Evolutionary conservation across 257 asterid genomes (phyloP), one percentile per base, ranked within the genome.

Genomic region (Linderniella brevidens): DNA sequence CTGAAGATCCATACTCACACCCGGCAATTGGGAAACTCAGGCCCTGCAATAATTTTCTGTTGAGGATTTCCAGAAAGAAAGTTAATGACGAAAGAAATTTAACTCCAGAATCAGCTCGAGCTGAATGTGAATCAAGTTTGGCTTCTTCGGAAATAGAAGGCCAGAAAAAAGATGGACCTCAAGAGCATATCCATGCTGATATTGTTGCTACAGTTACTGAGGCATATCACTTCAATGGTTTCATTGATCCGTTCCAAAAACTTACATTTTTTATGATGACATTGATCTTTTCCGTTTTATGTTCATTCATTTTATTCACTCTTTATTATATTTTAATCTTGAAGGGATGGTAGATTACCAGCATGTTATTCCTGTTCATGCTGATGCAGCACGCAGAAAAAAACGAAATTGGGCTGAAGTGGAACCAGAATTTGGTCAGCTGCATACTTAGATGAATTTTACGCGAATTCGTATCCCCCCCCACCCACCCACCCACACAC

Each of bases 1-100:
- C 98, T 38, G 98, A 85, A 72, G 98, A 88, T 72, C 95, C 95
- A 13, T 84, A 76, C 64, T 80, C 93, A 46, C 94, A 88, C 67
- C 95, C 95, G 16, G 77, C 76, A 29, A 72, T 76, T 35, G 98
- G 94, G 52, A 77, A 75, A 55, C 92, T 65, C 48, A 68, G 53
- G 49, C 59, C 70, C 16, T 72, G 92, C 70, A 75, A 61, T 58
- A 70, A 66, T 48, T 80, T 70, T 64, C 59, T 88, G 49, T 58
- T 84, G 65, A 84, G 69, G 68, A 64, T 88, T 54, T 65, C 87
- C 51, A 84, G 63, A 62, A 71, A 46, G 64, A 80, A 63, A 65
- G 52, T 58, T 11, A 62, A 63, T 53, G 59, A 63, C 53, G 42
- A n/a, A 25, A 46, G 54, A 35, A 62, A 53, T 62, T n/a, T 56